Evolutionary conservation across 129 eudicot genomes (phyloP), one percentile per base, ranked within the genome.

Genomic region (Centrapalus pauciflorus): DNA sequence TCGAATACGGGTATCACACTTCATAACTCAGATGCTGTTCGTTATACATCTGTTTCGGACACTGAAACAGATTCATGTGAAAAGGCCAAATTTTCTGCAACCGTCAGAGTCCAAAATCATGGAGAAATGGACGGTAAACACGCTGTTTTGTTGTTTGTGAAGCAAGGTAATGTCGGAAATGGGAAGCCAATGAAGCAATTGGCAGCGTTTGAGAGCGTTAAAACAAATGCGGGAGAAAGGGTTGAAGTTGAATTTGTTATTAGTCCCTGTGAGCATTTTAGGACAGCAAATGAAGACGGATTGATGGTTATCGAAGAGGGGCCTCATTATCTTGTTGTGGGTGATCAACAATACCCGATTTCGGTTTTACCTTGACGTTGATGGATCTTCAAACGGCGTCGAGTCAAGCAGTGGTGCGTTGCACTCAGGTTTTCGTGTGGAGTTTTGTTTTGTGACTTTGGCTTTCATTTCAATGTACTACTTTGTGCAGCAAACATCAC

Each of bases 241-340:
- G 40, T 37, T 23, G 76, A 73, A 35, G 75, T 80, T 63, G 77
- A 75, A 48, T 86, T 83, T 6, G 65, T 32, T 19, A n/a, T 86
- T 20, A 86, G 78, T 51, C 95, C 95, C 2, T 86, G 95, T 80
- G 95, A 86, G 70, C 95, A 89, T 61, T 49, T 85, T 52, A 79
- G 87, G 57, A 80, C 69, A 17, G 92, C 89, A 13, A 81, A 85
- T 51, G 85, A 83, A 74, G 84, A 89, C 26, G 96, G 96, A 7
- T 23, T 80, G 78, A 89, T 85, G 94, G 82, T 76, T 70, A 76
- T 89, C 23, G 85, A 85, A 61, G 83, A 78, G 24, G 96, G 90
- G 14, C 49, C 62, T 7, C 74, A 54, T 40, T 72, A 61, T 60
- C 79, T 85, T 38, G 32, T 71, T 32, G 94, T 81, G 2, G 94